Evolutionary conservation across 257 asterid species (phyloP), one percentile per base, ranked within the genome.

Genomic region (Solanum etuberosum): DNA sequence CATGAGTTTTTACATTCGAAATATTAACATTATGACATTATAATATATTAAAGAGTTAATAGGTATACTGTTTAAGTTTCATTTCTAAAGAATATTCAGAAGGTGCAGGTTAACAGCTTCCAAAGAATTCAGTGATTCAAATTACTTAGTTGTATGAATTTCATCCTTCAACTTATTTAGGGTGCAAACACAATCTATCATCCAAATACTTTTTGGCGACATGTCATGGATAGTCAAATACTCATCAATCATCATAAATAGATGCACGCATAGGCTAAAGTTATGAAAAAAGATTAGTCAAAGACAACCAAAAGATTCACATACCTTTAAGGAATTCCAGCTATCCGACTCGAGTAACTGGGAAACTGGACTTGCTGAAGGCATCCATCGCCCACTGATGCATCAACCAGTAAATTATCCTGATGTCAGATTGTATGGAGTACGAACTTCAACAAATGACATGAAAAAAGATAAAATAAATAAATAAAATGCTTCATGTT

Each of bases 331-430:
- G 80, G 90, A 84, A 89, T 93, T 93, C 98, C 96, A 94, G 92
- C 93, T 93, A 87, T 96, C 98, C 29, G 90, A 92, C 72, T 97
- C 98, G 72, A 90, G 86, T 74, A 90, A 84, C 35, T 88, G 94
- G 89, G 96, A 91, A 81, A 90, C 93, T 86, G 96, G 94, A 90
- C 94, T 91, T 88, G 95, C 90, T 92, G 98, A 92, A 88, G 95
- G 88, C 74, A 89, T 72, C 98, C 98, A 97, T 85, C 96, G 95
- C 89, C 97, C 98, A 91, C 99, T 97, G 98, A 93, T 93, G 96
- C 96, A 94, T 95, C 99, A 95, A 95, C 95, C 96, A 94, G 97
- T 92, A 96, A 96, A 95, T 92, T 91, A 95, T 86, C 98, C 97
- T 94, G 99, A 93, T 94, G 98, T 95, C 92, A 97, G 98, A 94